Evolutionary conservation across 345 rosid species (phyloP).

Genomic region (Salix viminalis): DNA sequence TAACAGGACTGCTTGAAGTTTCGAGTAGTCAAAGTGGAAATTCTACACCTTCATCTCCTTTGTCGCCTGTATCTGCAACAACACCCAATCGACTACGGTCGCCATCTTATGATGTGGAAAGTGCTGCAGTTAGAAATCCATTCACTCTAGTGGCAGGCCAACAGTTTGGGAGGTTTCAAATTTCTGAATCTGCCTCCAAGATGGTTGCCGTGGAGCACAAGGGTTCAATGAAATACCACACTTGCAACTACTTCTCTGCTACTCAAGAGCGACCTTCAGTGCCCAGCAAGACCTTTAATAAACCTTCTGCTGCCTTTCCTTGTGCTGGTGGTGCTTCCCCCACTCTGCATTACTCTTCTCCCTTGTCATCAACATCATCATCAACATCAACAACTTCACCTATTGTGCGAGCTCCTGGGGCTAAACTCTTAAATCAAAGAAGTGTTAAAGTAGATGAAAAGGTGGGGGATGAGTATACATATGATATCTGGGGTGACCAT

Average conservation of each 20-base stretch:
- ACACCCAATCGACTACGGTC: constrained; percentile 29
- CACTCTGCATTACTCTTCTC: constrained; percentile 26
- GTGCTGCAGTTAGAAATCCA: constrained; percentile 26
- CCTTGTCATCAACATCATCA: constrained; percentile 35
- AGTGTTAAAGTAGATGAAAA: constrained; percentile 29
- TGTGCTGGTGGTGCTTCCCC: constrained; percentile 22
- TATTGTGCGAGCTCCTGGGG: constrained; percentile 74
- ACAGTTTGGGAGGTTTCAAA: constrained; percentile 18
- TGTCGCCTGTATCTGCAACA: constrained; percentile 47
- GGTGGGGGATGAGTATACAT: constrained; percentile 39
- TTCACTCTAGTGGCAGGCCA: constrained; percentile 26
- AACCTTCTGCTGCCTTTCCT: constrained; percentile 51
- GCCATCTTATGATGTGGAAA: constrained; percentile 32
- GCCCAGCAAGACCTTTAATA: constrained; percentile 23
- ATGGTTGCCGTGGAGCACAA: constrained; percentile 15
- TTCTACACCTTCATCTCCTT: constrained; percentile 85
- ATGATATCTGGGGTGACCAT: constrained; percentile 92
- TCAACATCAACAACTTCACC: constrained; percentile 50
- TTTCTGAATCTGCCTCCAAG: constrained; percentile 24
- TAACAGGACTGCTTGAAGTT: constrained; percentile 46
- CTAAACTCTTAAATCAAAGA: constrained; percentile 33
- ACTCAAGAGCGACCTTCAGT: constrained; percentile 22
- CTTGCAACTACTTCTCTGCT: constrained; percentile 10
- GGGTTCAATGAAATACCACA: constrained; percentile 11
- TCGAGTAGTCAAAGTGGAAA: constrained; percentile 91